phyloP scores from a whole-genome alignment of 2,329 filamentous ascomycete species.

The Calycina herbarum region DNA sequence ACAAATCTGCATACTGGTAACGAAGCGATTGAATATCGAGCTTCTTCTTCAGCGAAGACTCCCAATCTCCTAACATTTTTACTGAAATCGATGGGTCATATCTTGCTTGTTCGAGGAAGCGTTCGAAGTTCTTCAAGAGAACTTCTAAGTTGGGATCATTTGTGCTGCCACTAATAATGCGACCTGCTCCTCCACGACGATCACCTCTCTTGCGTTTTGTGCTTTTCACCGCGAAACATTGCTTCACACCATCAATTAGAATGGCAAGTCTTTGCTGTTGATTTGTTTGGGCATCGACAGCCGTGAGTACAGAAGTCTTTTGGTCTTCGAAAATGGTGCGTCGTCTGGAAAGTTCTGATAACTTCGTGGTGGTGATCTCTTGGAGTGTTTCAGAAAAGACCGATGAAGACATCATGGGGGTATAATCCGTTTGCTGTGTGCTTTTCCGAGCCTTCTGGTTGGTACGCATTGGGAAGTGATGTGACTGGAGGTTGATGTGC shows the following conservation, averaged over 20 bases:
- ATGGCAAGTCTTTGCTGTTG: slow-evolving; percentile 40
- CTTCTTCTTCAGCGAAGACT: slow-evolving; percentile 47
- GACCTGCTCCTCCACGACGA: slow-evolving; percentile 14
- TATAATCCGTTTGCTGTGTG: too few relatives aligned
- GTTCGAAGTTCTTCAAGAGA: slow-evolving; percentile 45
- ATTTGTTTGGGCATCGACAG: slow-evolving; percentile 36
- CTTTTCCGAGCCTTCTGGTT: too few relatives aligned
- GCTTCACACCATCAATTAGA: slow-evolving; percentile 33
- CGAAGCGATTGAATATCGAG: slow-evolving; percentile 52
- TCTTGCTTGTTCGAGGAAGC: slow-evolving; percentile 53
- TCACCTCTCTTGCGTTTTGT: slow-evolving; percentile 19
- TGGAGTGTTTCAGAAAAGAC: slow-evolving; percentile 53
- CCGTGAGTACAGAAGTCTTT: slow-evolving; percentile 44
- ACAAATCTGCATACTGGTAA: slow-evolving; percentile 56
- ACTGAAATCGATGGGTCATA: slow-evolving; percentile 54
- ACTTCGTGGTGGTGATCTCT: slow-evolving; percentile 56
- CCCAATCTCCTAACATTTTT: slow-evolving; percentile 46
- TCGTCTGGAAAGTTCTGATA: slow-evolving; percentile 55
- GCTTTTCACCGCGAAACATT: slow-evolving; percentile 35
- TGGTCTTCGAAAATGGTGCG: slow-evolving; percentile 49
- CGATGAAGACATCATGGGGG: slow-evolving; percentile 39
- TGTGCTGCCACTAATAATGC: slow-evolving; percentile 22
- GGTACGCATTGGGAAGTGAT: too few relatives aligned
- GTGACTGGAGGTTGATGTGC: too few relatives aligned
- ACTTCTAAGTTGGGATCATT: slow-evolving; percentile 27